Base-by-base conservation (phyloP, 2,329 filamentous ascomycete genomes). In the Ascochyta fabae region DNA sequence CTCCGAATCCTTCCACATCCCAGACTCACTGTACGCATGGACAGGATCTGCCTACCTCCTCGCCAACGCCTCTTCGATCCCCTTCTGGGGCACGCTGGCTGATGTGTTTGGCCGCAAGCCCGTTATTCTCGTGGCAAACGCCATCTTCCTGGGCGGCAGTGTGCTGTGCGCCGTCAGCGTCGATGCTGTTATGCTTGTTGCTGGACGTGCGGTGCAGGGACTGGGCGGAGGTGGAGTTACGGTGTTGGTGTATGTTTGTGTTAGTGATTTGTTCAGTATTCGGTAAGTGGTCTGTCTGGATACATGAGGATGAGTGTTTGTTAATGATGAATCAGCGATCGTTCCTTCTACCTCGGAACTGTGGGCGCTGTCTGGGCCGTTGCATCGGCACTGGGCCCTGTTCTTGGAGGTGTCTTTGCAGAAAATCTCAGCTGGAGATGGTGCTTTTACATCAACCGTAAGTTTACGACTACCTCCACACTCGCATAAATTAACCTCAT, bases 1-100 rank as follows among this genome's bases (percentile, higher is more conserved):
- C 54, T 81, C 84, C 2, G 76, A 75, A 27, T 80, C 88, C 51
- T 85, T 93, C 60, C 72, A 86, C 38, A 65, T 75, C 9, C 88
- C 88, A 2, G 85, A 85, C 7, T 79, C 84, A 3, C 87, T 89
- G n/a, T 93, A 91, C 73, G 86, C 86, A 27, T 93, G 90, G 91
- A 88, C 92, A 51, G 90, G 90, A 1, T 77, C 74, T 1, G 68
- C 73, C 3, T 77, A 77, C 42, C 65, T 77, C 3, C 70, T 77
- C 31, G 65, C 72, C 16, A 75, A 76, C 35, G 74, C 73, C 6
- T 72, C 76, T 1, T 74, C 71, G 1, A 70, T 75, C 6, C 77
- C 77, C 1, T 66, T 77, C 40, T 79, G 77, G 77, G 75, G 74
- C 2, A 77, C 75, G 36, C 60, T 78, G 3, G 71, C 70, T 13